Evolutionary conservation across 2,329 filamentous ascomycete genomes (phyloP), one percentile per base, ranked within the genome.

Genomic region (Fusarium anthophilum): DNA sequence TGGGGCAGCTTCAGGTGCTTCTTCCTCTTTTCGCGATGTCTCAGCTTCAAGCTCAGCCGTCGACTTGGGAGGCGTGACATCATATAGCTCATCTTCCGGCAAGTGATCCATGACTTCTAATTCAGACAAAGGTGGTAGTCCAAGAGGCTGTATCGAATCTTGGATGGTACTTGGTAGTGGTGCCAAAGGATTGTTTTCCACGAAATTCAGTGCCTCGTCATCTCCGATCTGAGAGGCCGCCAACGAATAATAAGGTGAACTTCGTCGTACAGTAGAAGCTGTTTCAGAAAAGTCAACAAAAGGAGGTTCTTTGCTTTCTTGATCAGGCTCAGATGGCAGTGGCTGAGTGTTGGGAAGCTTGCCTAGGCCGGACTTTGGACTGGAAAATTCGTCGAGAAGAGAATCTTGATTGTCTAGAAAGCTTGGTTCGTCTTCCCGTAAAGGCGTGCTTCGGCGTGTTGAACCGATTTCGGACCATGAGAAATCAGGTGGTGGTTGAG

Each of bases 221-320:
- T 44, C 30, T 9, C 48, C 64, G 17, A 53, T 18, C 26, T 43
- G 61, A 15, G 48, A 70, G 47, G 28, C 59, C 56, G 8, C 44
- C 20, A 13, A 35, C 39, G 45, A 75, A 58, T 35, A 14, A 41
- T 64, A 73, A 8, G 81, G 80, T 8, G 81, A 83, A 44, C 81
- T 83, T 26, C 81, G 77, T 32, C 66, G 66, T 30, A 71, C 45
- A 5, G 81, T 82, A 6, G 81, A 81, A 17, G 81, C 81, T n/a
- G 81, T 83, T 56, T 83, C 81, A 1, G 81, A 83, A 26, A 82
- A 80, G 43, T 83, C 81, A 10, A 82, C 53, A 26, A 28, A 50
- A 17, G 8, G 17, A 32, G 28, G 62, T 51, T 47, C 51, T 45
- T 38, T 38, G 14, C 30, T 22, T 9, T 22, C 60, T 13, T 39